Base-by-base conservation (phyloP, 441 rosid genomes). In the Arabidopsis hybrid region DNA sequence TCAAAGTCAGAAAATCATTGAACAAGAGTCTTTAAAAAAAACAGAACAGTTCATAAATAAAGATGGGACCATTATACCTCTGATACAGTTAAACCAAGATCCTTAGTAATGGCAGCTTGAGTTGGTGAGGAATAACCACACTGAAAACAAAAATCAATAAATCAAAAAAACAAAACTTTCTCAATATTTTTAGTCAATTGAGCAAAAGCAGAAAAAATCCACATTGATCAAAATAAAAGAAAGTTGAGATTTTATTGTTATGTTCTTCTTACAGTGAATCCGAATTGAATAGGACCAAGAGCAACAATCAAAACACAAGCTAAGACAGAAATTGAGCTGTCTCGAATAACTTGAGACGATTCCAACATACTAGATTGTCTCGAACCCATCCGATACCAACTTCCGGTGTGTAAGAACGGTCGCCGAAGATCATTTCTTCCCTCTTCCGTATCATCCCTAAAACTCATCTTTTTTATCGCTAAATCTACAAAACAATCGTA, bases 51-150 rank as follows among this genome's bases (percentile, higher is more conserved):
- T 42, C 34, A 46, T 6, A 46, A 9, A 60, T 4, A 10, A 32
- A 73, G n/a, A 49, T 68, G 26, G 29, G 26, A 17, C 5, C 34
- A 6, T 58, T 11, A 21, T 57, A 80, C 90, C 94, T 89, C 87
- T 0, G 91, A 85, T 40, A 86, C 78, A 1, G 88, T 65, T 63
- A 89, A 86, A 18, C 81, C 83, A 45, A 89, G 94, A 75, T 89
- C 91, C 46, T 40, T 80, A 46, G 78, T 82, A 52, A 89, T 89
- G 69, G 68, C 81, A 46, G 75, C 79, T 83, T 86, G 88, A 8
- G 91, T 86, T 29, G 95, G 95, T 59, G 91, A 89, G 5, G 95
- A 89, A 78, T 85, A 87, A 34, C 89, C 95, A 60, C 89, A 79
- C 95, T 89, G 79, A 35, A 9, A 35, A 8, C 31, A 50, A 1